Base-by-base conservation (phyloP, 1,139 yeast species). In the Nakaseomyces nivariensis region DNA sequence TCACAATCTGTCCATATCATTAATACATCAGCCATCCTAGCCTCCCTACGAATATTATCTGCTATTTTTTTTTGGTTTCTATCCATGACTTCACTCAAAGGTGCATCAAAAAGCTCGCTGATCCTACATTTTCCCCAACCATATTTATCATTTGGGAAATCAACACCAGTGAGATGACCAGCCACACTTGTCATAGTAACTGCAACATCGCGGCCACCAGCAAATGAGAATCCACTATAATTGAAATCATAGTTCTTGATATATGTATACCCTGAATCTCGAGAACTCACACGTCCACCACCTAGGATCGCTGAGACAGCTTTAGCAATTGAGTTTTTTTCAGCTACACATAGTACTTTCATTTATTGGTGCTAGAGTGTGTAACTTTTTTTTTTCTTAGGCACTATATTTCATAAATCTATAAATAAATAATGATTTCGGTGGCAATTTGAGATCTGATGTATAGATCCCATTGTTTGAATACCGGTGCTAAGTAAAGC, bases 1-100 rank as follows among this genome's bases (percentile, higher is more conserved):
- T 94, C 99, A 68, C 97, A 92, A 74, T 94, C 99, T 1, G 98
- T 94, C 98, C 98, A 94, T 8, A 94, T 88, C 85, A 87, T 86
- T 54, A 94, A 69, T 46, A 72, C 71, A 48, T 79, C 76, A 4
- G 86, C 78, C 32, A 59, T 62, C 38, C 82, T 64, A 3, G 92
- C 87, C 61, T 89, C 90, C 4, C 67, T 67, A 37, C 76, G 67
- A 46, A 94, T 87, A 62, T 92, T 92, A n/a, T 73, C 70, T 17
- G 82, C 82, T 25, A 88, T 78, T 27, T 74, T 75, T 54, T 67
- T 63, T 57, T 73, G 72, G 46, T 71, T 70, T 10, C 58, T 58
- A 34, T 72, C 71, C 22, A 76, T 68, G 10, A 60, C 64, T 5
- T 74, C 76, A 4, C 66, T 59, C 3, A 85, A 64, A 1, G 88